Evolutionary conservation across 2,329 filamentous ascomycete genomes (phyloP), one percentile per base, ranked within the genome.

Genomic region (Aspergillus sp.): DNA sequence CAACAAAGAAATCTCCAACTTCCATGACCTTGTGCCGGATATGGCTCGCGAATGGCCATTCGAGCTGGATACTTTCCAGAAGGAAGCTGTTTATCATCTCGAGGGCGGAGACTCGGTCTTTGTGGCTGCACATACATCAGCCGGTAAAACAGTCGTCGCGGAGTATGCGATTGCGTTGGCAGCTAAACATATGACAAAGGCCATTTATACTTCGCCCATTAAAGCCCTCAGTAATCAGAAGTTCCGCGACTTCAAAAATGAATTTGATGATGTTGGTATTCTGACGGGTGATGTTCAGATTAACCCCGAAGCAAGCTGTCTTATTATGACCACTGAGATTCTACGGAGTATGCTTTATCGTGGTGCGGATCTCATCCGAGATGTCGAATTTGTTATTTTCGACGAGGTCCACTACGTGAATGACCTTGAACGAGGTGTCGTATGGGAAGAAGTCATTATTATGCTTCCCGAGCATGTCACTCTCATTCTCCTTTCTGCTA

Each of bases 241-340:
- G 74, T 99, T 98, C 76, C 87, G 95, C 62, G 95, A 99, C 72
- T 99, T 99, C 73, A 86, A 92, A 57, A 84, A 87, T 56, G 87
- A 86, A 0, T 99, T 99, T 68, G 92, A 96, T 59, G 95, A 99
- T 74, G 95, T 99, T 17, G 95, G 95, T 15, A 98, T 99, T 63
- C 77, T 99, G 63, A 99, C 95, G 0, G 95, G 95, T 59, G 95
- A 99, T 77, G 95, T 99, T 5, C 95, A 99, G 74, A 99, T 99
- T 68, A 92, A 96, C 63, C 91, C 93, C 0, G 95, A 98, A 78
- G 95, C 95, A 27, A 98, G 93, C 76, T 99, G 95, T 77, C 82
- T 99, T 43, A 98, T 99, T 75, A 99, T 99, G 95, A 99, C 95
- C 0, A 99, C 95, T 0, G 95, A 99, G 72, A 99, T 99, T 77